Conservation (phyloP, 2,329 filamentous ascomycete genomes). For the Botryotinia narcissicola region DNA sequence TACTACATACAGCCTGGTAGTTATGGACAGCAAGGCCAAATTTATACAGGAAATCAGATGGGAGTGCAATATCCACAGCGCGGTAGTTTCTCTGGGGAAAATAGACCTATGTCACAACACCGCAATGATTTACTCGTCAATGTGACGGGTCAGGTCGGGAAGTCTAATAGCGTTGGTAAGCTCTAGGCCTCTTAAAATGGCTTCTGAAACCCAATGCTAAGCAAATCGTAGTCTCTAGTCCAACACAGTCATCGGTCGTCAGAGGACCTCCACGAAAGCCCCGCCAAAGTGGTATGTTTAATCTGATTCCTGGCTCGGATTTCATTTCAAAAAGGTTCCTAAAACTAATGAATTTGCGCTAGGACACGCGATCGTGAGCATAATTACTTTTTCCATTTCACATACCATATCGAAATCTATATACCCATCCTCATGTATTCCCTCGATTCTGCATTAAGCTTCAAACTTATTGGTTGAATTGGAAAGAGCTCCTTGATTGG, state of each 20-base stretch:
- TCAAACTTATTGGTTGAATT: neutral
- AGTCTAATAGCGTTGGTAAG: slow-evolving; percentile 36
- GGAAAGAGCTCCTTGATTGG: no score
- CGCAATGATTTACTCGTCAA: slow-evolving; percentile 24
- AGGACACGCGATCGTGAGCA: slow-evolving; percentile 69
- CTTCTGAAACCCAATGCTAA: slow-evolving; percentile 16
- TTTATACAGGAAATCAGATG: slow-evolving; percentile 26
- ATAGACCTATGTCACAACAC: slow-evolving; percentile 23
- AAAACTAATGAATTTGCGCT: slow-evolving; percentile 33
- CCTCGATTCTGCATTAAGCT: neutral
- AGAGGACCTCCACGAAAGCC: slow-evolving; percentile 56
- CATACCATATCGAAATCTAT: neutral
- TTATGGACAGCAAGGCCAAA: slow-evolving; percentile 31
- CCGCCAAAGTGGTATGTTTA: slow-evolving; percentile 57
- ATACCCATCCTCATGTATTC: neutral
- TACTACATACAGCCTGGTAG: slow-evolving; percentile 32
- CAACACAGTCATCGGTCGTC: slow-evolving; percentile 45
- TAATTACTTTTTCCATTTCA: neutral
- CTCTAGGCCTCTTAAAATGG: neutral
- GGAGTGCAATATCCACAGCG: slow-evolving; percentile 27
- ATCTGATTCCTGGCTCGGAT: neutral
- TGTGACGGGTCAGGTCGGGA: slow-evolving; percentile 18
- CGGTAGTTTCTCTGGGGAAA: slow-evolving; percentile 28
- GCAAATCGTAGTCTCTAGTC: slow-evolving; percentile 35
- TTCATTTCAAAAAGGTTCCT: neutral